Base-by-base conservation (phyloP, 1,139 yeast genomes). In the Pichia sp. region DNA sequence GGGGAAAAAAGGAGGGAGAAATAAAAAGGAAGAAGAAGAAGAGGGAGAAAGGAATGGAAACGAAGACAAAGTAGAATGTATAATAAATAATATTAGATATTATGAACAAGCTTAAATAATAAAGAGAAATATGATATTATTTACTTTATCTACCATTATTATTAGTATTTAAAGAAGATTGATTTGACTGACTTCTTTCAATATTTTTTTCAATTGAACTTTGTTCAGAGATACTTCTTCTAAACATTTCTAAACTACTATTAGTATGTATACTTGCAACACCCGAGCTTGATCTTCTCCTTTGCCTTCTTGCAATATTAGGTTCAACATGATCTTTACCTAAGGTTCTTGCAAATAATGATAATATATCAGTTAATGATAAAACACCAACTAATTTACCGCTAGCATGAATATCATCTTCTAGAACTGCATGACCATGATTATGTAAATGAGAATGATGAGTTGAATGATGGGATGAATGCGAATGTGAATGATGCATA, bases 361-460 rank as follows among this genome's bases (percentile, higher is more conserved):
- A 86, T 45, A 92, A 67, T 38, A 90, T 83, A 63, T 90, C 98
- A 1, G 97, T 89, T 52, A 92, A 69, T 2, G 96, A 86, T 5
- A 92, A 81, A 24, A 92, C 97, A 37, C 97, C 97, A 47, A 86
- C 76, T 52, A 90, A 73, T 59, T 81, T 83, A 11, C 95, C 96
- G 2, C 85, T 79, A 42, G 80, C 69, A 41, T 40, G 43, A 30
- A 26, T 35, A 35, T 51, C 52, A 25, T 51, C 54, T 22, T 39
- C 46, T 11, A 42, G 6, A 37, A 37, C 44, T 23, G 30, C 33
- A 35, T 42, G 50, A n/a, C 28, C 9, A 35, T 43, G 48, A 29
- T 26, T 27, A 35, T 40, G 43, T 35, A n/a, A n/a, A 37, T 45
- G 37, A 48, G 46, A 25, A 37, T 45, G 48, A 24, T n/a, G 49